phyloP scores from a whole-genome alignment of 805 yeast genomes.

The Nakazawaea ernobii region DNA sequence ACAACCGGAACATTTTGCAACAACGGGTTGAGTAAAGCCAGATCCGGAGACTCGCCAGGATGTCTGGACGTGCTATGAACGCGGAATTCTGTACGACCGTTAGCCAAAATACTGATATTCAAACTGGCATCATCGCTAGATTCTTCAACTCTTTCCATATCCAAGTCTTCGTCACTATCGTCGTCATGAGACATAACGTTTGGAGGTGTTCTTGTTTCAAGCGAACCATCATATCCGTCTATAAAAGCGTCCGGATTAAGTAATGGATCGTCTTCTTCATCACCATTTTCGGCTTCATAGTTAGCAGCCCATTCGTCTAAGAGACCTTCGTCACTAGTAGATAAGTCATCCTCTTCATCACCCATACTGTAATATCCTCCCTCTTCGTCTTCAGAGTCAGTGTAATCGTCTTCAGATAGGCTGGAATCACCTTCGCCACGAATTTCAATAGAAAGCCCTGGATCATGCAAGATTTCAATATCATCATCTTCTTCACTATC shows the following conservation, averaged over 20 bases:
- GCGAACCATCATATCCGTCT: constrained; percentile 26
- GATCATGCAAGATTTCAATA: constrained; percentile 13
- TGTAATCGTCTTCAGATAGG: constrained; percentile 20
- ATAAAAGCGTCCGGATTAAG: too few species aligned
- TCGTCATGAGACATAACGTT: constrained; percentile 21
- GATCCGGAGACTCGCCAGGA: constrained; percentile 1
- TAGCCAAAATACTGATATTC: constrained; percentile 7
- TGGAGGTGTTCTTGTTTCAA: constrained; percentile 22
- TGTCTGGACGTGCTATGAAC: constrained; percentile 5
- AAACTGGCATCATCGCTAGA: constrained; percentile 12
- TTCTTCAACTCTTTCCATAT: constrained; percentile 5
- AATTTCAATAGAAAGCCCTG: constrained; percentile 6
- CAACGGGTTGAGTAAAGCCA: constrained; percentile 5
- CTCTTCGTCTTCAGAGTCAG: constrained; percentile 11
- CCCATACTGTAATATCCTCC: constrained; percentile 17
- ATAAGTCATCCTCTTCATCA: constrained; percentile 18
- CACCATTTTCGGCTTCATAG: constrained; percentile 22
- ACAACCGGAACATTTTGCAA: not conserved
- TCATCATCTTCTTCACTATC: constrained; percentile 17
- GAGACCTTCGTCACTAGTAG: constrained; percentile 17
- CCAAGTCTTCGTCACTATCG: constrained; percentile 15
- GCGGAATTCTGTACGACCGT: constrained; percentile 13
- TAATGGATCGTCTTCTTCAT: constrained; percentile 24
- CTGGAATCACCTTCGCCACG: constrained; percentile 20
- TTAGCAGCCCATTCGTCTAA: constrained; percentile 17